Base-by-base conservation (phyloP, 148 eudicot genomes). In the Simmondsia chinensis region DNA sequence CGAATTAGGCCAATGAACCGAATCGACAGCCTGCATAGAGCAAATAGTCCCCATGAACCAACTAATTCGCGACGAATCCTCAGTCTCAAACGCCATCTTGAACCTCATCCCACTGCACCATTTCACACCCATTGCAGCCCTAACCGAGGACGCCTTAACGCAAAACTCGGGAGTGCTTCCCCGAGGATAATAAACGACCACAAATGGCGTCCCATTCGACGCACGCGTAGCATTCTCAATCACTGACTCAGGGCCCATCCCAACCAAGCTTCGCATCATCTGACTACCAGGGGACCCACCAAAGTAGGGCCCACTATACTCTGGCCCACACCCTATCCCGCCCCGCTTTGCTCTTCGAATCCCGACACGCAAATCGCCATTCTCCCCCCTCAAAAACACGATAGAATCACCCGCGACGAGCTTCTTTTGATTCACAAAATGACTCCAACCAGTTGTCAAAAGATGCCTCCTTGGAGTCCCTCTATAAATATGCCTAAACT, bases 1-100 rank as follows among this genome's bases (percentile, higher is more conserved):
- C 6, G 97, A 89, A 46, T 74, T 78, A 50, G 95, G 95, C 97
- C 97, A 89, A 24, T 46, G 82, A 7, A 84, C 18, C 2, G 77
- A 85, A 46, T 89, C 87, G 7, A 78, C 77, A 14, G 84, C 84
- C 51, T 82, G 93, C 59, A 76, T 87, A 34, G 60, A 62, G 15
- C 93, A 82, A 4, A 91, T 61, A 19, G 94, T 91, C 9, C 99
- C 99, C 99, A 91, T 91, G 57, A 85, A 91, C 99, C 99, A 91
- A 48, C 99, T 91, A 26, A 91, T 91, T 17, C 99, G 70, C 4
- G 99, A 91, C 1, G 95, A 91, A 77, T 85, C 99, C 59, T 91
- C 99, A 4, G 99, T 91, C 66, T 91, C 99, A 26, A 91, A 91
- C 25, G 99, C 74, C 99, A 91, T 91, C 69, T 91, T 91, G 38